Base-by-base conservation (phyloP, 495 filamentous ascomycete genomes). In the Trichoderma orchidacearum region DNA sequence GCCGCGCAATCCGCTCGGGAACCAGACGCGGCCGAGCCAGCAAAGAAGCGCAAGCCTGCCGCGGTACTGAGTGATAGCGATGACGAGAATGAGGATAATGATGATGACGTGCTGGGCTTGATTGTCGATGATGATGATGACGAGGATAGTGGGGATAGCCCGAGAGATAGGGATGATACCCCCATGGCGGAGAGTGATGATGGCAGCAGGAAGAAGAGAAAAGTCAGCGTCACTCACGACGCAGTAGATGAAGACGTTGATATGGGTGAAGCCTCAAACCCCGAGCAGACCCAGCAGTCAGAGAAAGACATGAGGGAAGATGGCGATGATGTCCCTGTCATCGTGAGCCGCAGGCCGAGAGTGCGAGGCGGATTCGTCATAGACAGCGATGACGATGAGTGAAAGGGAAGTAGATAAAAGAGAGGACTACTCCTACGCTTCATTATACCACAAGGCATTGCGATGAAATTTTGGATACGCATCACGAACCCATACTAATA, bases 381-480 rank as follows among this genome's bases (percentile, higher is more conserved):
- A 38, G 76, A 79, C 57, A 77, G 75, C 51, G 72, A 71, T 63
- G 72, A 75, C 51, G 72, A 75, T 53, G 71, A 69, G 27, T 63
- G 72, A 62, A 27, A 17, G 2, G 17, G 5, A 36, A 8, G 5
- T 36, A 15, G 13, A 3, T 5, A 36, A 13, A 13, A 13, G 11
- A 36, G n/a, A 1, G 6, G 41, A 1, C 15, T n/a, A n/a, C n/a
- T 5, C 3, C 3, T 9, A 41, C 4, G 34, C 21, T 45, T 21
- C 2, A 5, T 45, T 45, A 23, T 45, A 9, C 23, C 17, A 21
- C 17, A 45, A 8, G 23, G 21, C 21, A 48, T 48, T 27, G 41
- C 41, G 18, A 48, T 18, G 41, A 48, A 48, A 25, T 27, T 27
- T 11, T 11, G 41, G 21, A 48, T 27, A 48, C 27, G 41, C 11